Evolutionary conservation across 805 yeast species (phyloP), one percentile per base, ranked within the genome.

Genomic region (Suhomyces emberorum): DNA sequence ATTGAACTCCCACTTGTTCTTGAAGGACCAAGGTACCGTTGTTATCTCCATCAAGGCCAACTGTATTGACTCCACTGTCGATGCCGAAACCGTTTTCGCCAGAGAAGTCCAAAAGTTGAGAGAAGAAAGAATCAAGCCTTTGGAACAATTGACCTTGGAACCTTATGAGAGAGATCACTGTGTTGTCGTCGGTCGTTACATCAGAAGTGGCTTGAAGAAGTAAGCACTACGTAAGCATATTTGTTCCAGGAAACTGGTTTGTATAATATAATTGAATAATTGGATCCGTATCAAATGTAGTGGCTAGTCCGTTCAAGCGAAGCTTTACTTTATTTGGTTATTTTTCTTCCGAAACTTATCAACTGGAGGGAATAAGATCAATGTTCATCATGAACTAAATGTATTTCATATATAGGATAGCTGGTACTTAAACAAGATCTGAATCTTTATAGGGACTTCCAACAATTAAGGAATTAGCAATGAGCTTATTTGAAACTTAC

Each of bases 131-230:
- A 86, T 93, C 69, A 93, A 93, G 75, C 98, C 98, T 48, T 74
- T 89, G 61, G 98, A 93, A 74, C 98, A 93, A 77, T 81, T 93
- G 70, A 93, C 98, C 37, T 79, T 93, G 69, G 98, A 91, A 77
- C 98, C 98, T 68, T 93, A 93, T 73, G 98, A 93, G 79, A 88
- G 98, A 78, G 98, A 93, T 65, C 98, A 93, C 76, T 91, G 98
- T 83, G 86, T 93, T 62, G 98, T 93, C 55, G 88, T 93, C 61
- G 98, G 98, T 64, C 81, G 83, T 70, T 93, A 93, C 77, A 75
- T 83, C 78, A 86, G 98, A 81, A 79, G 91, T 61, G 95, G 93
- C 35, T 63, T 75, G 55, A 75, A 74, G 59, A 68, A 66, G 55
- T 68, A 63, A 23, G 26, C 26, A 14, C 9, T 7, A 10, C 10